Evolutionary conservation across 805 yeast species (phyloP).

Genomic region (Jamesozyma lodderae): DNA sequence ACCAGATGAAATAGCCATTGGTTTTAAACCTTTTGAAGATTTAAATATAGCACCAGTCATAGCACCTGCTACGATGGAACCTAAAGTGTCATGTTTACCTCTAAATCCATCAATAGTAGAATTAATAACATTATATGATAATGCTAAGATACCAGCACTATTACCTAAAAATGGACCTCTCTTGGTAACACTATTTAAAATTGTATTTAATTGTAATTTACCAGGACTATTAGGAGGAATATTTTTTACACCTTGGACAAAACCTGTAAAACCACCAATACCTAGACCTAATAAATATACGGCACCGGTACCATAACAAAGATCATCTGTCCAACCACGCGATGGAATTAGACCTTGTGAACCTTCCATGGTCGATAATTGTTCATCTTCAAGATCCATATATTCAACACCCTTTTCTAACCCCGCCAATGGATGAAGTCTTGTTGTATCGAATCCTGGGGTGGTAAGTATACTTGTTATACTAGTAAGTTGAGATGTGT

Average conservation of each 20-base stretch:
- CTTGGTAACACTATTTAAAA: constrained; percentile 84
- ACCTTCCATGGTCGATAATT: constrained; percentile 68
- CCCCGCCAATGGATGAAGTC: constrained; percentile 88
- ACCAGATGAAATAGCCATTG: constrained; percentile 80
- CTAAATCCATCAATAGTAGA: constrained; percentile 69
- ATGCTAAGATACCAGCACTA: constrained; percentile 87
- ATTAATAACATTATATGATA: constrained; percentile 79
- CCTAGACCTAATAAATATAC: constrained; percentile 83
- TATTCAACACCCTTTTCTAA: constrained; percentile 83
- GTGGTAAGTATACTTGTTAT: constrained; percentile 53
- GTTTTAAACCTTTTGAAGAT: constrained; percentile 74
- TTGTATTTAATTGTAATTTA: constrained; percentile 77
- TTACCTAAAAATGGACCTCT: constrained; percentile 96
- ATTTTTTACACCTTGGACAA: constrained; percentile 74
- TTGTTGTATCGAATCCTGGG: constrained; percentile 55
- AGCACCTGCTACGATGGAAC: constrained; percentile 84
- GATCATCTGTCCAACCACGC: constrained; percentile 96
- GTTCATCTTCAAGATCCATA: constrained; percentile 80
- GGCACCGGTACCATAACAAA: constrained; percentile 96
- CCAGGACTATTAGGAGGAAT: constrained; percentile 70
- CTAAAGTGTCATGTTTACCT: constrained; percentile 80
- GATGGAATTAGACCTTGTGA: constrained; percentile 86
- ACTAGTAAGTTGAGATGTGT: constrained; percentile 33
- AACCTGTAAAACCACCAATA: constrained; percentile 81
- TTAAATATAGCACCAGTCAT: constrained; percentile 86